Evolutionary conservation across 495 filamentous ascomycete species (phyloP), one percentile per base, ranked within the genome.

Genomic region (Parmelia sp.): DNA sequence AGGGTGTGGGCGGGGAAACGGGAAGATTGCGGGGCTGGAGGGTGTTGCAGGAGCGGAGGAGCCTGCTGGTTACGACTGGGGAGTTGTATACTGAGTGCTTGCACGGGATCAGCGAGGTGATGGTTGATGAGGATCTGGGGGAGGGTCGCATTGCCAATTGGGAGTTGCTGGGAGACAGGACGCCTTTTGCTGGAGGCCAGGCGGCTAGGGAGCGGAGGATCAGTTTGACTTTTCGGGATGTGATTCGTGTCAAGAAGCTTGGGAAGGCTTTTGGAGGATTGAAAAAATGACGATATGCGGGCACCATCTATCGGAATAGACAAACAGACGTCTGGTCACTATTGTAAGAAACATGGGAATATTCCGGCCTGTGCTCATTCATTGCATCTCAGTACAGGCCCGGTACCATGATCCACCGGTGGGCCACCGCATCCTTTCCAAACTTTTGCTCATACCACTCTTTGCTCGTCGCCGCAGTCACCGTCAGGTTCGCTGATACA

Each of bases 141-240:
- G 72, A 77, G 35, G 72, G 82, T 21, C 86, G 83, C 1, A 79
- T 98, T 63, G 86, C 85, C 33, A 98, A 97, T 72, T 98, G 95
- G 95, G 71, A 75, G 39, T 75, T 95, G 29, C 76, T 98, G 53
- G 83, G 88, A 21, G 81, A 89, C 39, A 75, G 77, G 23, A 76
- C 79, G 19, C 62, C 51, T n/a, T 90, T 87, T 71, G 66, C 69
- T 40, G 72, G 72, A 29, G 91, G 90, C 3, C 75, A 73, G 57
- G 86, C 82, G 67, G 69, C 81, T 68, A 83, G 94, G 59, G 74
- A 77, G 67, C 90, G 83, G 5, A 83, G 94, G 71, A 84, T 86
- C 33, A 97, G 93, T 74, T 78, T 97, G 67, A 98, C 94, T 12
- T 97, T 91, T 80, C 83, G 95, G 61, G 94, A 97, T 76, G 95